Evolutionary conservation across 2,329 filamentous ascomycete genomes (phyloP).

Genomic region (Colletotrichum echinochloae): DNA sequence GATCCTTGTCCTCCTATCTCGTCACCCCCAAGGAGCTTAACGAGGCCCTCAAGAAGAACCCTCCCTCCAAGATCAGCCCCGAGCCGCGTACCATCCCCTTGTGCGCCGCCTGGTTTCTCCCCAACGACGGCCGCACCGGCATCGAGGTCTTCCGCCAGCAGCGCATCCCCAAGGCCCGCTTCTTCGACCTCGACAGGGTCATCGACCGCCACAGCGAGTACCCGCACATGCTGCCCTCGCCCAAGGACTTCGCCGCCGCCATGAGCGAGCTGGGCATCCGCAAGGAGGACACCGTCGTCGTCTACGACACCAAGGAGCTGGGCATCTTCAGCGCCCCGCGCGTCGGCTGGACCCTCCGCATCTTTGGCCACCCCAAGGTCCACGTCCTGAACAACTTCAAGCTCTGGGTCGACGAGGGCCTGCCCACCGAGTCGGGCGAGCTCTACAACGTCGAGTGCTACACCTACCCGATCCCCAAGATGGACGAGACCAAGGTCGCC

Average conservation of each 20-base stretch:
- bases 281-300: slow-evolving; percentile 88
- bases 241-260: slow-evolving; percentile 83
- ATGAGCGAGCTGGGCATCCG: slow-evolving; percentile 92
- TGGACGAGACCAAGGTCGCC: slow-evolving; percentile 74
- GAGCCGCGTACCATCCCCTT: slow-evolving; percentile 87
- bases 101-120: slow-evolving; percentile 96
- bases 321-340: slow-evolving; percentile 95
- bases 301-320: slow-evolving; percentile 91
- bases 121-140: slow-evolving; percentile 88
- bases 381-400: slow-evolving; percentile 97
- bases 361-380: slow-evolving; percentile 90
- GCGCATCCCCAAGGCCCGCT: slow-evolving; percentile 89
- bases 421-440: slow-evolving; percentile 84
- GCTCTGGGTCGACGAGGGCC: slow-evolving; percentile 87
- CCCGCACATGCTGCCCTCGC: slow-evolving; percentile 93
- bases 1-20: slow-evolving; percentile 82
- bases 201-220: slow-evolving; percentile 90
- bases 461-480: slow-evolving; percentile 72
- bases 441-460: slow-evolving; percentile 75
- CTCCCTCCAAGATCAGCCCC: slow-evolving; percentile 81
- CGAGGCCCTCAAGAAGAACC: slow-evolving; percentile 84
- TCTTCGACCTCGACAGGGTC: slow-evolving; percentile 95
- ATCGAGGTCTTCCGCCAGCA: slow-evolving; percentile 83
- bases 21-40: slow-evolving; percentile 86
- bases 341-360: slow-evolving; percentile 91